Evolutionary conservation across 345 rosid genomes (phyloP).

Genomic region (Syzygium grande): DNA sequence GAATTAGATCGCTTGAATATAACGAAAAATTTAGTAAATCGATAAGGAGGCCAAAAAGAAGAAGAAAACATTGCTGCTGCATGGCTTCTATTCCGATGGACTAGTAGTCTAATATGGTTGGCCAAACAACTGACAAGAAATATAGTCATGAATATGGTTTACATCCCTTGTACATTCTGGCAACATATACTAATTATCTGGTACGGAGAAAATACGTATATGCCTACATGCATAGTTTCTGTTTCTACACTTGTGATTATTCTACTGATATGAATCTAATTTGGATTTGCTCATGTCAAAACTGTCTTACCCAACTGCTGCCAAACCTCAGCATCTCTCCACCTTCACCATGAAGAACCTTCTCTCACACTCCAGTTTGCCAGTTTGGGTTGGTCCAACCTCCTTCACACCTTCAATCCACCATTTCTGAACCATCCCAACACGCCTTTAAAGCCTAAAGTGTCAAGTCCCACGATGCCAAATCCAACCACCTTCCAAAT

Average conservation of each 20-base stretch:
- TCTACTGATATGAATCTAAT: not conserved
- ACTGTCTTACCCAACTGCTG: constrained; percentile 27
- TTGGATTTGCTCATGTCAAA: not conserved
- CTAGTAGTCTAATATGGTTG: not conserved
- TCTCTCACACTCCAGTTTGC: constrained; percentile 13
- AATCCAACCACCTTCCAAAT: not conserved
- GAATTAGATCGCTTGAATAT: not conserved
- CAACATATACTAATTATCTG: no score
- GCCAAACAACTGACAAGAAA: not conserved
- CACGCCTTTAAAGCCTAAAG: not conserved
- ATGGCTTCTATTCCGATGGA: not conserved
- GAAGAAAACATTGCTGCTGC: not conserved
- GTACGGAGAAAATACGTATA: no score
- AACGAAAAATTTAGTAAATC: not conserved
- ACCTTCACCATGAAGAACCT: not conserved
- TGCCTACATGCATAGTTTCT: not conserved
- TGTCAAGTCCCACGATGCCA: not conserved
- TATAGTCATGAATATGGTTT: not conserved
- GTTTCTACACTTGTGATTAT: not conserved
- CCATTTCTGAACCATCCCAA: not conserved
- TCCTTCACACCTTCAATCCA: not conserved
- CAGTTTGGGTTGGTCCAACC: constrained; percentile 35
- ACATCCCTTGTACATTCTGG: no score
- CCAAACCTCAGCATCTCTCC: constrained; percentile 11
- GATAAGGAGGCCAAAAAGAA: not conserved